A percentile compares a stretch with the other conserved stretches of the same genome.
These are phyloP conservation scores for Fraxinus sp. DNA, from an alignment of 305 asterid genomes.

Conservation along the genomic window DNA sequence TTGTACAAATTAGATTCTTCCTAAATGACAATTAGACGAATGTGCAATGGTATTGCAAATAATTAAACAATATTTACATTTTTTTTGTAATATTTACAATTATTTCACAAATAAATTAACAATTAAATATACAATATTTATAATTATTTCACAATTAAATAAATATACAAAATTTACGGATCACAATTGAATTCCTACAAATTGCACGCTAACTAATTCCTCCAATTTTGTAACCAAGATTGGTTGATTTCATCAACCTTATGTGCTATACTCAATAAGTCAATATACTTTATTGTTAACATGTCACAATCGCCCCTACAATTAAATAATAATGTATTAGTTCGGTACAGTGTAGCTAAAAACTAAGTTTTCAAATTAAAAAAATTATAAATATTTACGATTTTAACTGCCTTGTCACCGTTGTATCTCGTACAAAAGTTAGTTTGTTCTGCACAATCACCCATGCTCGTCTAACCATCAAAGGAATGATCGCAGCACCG, in stretches of 20 bases:
- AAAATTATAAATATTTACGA: no score
- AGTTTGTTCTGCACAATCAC: neutral
- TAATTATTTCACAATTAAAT: no score
- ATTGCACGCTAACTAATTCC: neutral
- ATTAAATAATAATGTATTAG: neutral
- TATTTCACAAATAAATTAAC: no score
- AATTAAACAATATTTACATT: no score
- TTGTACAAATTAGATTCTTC: no score
- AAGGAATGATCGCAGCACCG: neutral
- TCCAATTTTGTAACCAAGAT: neutral
- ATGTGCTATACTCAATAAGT: no score
- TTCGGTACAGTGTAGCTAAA: neutral
- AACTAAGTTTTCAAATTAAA: neutral
- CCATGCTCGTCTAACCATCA: neutral
- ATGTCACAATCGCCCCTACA: neutral
- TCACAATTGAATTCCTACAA: neutral
- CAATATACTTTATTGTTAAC: neutral
- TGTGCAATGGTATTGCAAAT: no score
- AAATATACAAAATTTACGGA: no score
- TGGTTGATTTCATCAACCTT: neutral
- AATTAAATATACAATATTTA: no score
- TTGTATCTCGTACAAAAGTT: no score
- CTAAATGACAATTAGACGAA: no score
- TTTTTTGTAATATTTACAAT: no score
- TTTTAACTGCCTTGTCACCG: neutral